These are phyloP conservation scores for Arachis stenosperma DNA, from an alignment of 306 rosid species.

Conservation along the genomic window DNA sequence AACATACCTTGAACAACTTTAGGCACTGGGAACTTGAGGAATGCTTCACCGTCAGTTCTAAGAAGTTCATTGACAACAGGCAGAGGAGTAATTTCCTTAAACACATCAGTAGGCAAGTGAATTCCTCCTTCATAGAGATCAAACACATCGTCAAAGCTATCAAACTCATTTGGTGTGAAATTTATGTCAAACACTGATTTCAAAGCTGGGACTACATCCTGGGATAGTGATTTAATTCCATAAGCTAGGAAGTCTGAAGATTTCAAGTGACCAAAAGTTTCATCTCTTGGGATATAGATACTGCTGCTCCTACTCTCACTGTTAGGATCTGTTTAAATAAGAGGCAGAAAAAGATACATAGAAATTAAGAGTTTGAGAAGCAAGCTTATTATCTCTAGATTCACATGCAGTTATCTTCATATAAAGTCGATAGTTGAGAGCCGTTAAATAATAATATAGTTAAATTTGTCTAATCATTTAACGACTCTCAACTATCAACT, in stretches of 20 bases:
- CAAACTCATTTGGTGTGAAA: slow-evolving; percentile 51
- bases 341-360: too few relatives aligned
- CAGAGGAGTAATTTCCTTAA: slow-evolving; percentile 48
- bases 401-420: too few relatives aligned
- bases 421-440: too few relatives aligned
- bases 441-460: too few relatives aligned
- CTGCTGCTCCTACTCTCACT: slow-evolving; percentile 43
- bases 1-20: slow-evolving; percentile 62
- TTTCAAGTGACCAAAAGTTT: slow-evolving; percentile 65
- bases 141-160: slow-evolving; percentile 57
- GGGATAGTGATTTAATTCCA: slow-evolving; percentile 54
- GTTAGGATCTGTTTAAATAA: slow-evolving; percentile 45
- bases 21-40: slow-evolving; percentile 62
- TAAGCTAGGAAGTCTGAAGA: slow-evolving; percentile 58
- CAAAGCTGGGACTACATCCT: slow-evolving; percentile 43
- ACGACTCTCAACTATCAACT: too few relatives aligned
- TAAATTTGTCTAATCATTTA: too few relatives aligned
- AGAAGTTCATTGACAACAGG: slow-evolving; percentile 38
- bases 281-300: slow-evolving; percentile 79
- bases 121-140: slow-evolving; percentile 66
- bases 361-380: too few relatives aligned
- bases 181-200: slow-evolving; percentile 32
- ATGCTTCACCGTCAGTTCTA: slow-evolving; percentile 59
- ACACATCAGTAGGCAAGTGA: slow-evolving; percentile 45
- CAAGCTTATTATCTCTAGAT: too few relatives aligned